phyloP scores from a whole-genome alignment of 768 basidiomycete genomes.

The Boletus fagicola region DNA sequence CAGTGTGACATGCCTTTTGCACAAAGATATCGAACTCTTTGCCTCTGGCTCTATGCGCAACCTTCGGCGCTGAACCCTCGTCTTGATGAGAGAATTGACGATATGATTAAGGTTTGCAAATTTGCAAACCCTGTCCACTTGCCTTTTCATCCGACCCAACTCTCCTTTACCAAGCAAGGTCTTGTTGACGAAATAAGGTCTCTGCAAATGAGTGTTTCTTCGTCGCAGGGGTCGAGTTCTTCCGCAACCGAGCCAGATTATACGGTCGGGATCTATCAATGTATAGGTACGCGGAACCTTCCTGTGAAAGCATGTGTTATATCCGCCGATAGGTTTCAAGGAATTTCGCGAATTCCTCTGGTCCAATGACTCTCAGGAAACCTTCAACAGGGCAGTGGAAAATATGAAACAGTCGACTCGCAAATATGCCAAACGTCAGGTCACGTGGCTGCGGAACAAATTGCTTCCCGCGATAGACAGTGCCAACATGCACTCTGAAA shows the following conservation, averaged over 20 bases:
- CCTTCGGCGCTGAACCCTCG: slow-evolving; percentile 59
- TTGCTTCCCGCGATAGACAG: slow-evolving; percentile 70
- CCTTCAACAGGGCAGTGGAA: slow-evolving; percentile 59
- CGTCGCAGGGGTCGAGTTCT: neutral
- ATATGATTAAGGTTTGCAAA: slow-evolving; percentile 74
- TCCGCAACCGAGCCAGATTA: slow-evolving; percentile 43
- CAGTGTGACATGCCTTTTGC: neutral
- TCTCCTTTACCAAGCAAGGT: slow-evolving; percentile 52
- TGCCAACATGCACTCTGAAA: slow-evolving; percentile 36
- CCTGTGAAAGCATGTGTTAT: neutral
- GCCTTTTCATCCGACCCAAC: neutral
- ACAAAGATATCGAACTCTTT: slow-evolving; percentile 75
- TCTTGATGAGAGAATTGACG: slow-evolving; percentile 77
- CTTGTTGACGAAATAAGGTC: slow-evolving; percentile 75
- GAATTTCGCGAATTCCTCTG: slow-evolving; percentile 76
- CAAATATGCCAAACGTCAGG: slow-evolving; percentile 88
- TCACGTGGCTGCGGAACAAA: slow-evolving; percentile 91
- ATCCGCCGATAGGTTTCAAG: slow-evolving; percentile 68
- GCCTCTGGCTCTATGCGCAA: slow-evolving; percentile 89
- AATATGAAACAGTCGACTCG: slow-evolving; percentile 84
- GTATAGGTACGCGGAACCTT: slow-evolving; percentile 63
- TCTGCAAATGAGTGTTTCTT: slow-evolving; percentile 37
- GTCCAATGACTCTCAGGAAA: slow-evolving; percentile 37
- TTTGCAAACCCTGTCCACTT: slow-evolving; percentile 27
- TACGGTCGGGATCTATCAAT: slow-evolving; percentile 88